Conservation (phyloP, 1,139 yeast species). For the Suhomyces bolitotheri region DNA sequence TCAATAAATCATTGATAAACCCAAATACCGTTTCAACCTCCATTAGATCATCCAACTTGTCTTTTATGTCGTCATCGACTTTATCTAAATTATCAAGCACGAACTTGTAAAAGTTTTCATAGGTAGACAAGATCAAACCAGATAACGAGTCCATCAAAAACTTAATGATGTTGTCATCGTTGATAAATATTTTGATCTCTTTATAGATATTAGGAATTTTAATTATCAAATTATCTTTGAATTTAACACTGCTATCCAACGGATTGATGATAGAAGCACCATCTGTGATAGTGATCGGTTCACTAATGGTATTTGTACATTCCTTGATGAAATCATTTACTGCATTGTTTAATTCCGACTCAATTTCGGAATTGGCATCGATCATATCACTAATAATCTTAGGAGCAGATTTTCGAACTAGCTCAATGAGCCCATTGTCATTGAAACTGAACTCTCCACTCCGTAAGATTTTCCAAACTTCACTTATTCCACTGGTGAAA, state of each 20-base stretch:
- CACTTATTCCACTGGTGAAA: conserved; percentile 69
- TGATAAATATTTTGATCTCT: conserved; percentile 51
- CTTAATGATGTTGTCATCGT: conserved; percentile 33
- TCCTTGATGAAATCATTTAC: conserved; percentile 61
- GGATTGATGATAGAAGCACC: conserved; percentile 21
- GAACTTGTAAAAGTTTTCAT: conserved; percentile 31
- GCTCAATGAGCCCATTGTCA: conserved; percentile 51
- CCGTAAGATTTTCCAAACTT: conserved; percentile 50
- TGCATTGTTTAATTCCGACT: conserved; percentile 66
- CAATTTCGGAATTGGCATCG: conserved; percentile 80
- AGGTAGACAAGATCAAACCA: conserved; percentile 31
- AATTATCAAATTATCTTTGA: conserved; percentile 51
- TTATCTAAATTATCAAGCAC: conserved; percentile 21
- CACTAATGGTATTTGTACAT: conserved; percentile 38
- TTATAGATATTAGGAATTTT: conserved; percentile 57
- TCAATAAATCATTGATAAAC: conserved; percentile 37
- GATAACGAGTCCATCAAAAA: conserved; percentile 37
- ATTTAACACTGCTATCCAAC: conserved; percentile 28
- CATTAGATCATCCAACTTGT: conserved; percentile 41
- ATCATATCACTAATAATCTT: conserved; percentile 81
- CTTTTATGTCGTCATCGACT: conserved; percentile 19
- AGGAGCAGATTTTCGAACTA: conserved; percentile 74
- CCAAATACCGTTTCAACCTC: conserved; percentile 58
- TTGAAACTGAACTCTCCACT: conserved; percentile 36
- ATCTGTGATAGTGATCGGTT: conserved; percentile 28